These are phyloP conservation scores for Anthracocystis panici-leucophaei DNA, from an alignment of 1,284 basidiomycete genomes.

Conservation along the genomic window DNA sequence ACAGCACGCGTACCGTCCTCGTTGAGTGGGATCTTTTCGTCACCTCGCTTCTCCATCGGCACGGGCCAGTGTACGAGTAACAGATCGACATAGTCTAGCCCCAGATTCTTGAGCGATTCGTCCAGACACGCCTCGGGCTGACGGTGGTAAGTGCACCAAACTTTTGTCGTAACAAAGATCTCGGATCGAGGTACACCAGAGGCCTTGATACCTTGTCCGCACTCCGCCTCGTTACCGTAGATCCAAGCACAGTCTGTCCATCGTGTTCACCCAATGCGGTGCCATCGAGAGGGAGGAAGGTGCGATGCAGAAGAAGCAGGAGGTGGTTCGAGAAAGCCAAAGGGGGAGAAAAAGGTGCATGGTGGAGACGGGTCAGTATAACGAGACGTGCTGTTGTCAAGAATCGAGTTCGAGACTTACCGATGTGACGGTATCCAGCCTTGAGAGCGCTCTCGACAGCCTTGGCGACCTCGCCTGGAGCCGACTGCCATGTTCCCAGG, in stretches of 20 bases:
- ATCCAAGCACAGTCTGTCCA: slow-evolving; percentile 37
- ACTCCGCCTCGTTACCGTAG: slow-evolving; percentile 81
- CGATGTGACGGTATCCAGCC: slow-evolving; percentile 42
- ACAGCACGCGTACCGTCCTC: slow-evolving; percentile 75
- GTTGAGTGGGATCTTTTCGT: slow-evolving; percentile 75
- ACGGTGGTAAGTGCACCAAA: slow-evolving; percentile 73
- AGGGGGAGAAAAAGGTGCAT: not conserved
- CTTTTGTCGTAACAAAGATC: slow-evolving; percentile 85
- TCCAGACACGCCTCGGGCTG: slow-evolving; percentile 76
- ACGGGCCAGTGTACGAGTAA: slow-evolving; percentile 70
- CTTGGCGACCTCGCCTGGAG: slow-evolving; percentile 71
- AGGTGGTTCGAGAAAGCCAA: not conserved
- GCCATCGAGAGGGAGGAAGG: too few relatives aligned
- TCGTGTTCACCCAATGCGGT: too few relatives aligned
- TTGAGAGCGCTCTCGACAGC: slow-evolving; percentile 70
- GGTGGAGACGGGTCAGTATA: not conserved
- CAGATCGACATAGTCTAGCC: slow-evolving; percentile 83
- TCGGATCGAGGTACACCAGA: slow-evolving; percentile 81
- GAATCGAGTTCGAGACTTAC: not conserved
- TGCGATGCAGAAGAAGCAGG: not conserved
- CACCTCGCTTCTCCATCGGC: slow-evolving; percentile 78
- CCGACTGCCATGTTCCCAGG: slow-evolving; percentile 57
- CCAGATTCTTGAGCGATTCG: slow-evolving; percentile 79
- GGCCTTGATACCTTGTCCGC: slow-evolving; percentile 80
- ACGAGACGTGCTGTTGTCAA: too few relatives aligned